Base-by-base conservation (phyloP, 2,329 filamentous ascomycete species). In the Diaporthe longicolla region DNA sequence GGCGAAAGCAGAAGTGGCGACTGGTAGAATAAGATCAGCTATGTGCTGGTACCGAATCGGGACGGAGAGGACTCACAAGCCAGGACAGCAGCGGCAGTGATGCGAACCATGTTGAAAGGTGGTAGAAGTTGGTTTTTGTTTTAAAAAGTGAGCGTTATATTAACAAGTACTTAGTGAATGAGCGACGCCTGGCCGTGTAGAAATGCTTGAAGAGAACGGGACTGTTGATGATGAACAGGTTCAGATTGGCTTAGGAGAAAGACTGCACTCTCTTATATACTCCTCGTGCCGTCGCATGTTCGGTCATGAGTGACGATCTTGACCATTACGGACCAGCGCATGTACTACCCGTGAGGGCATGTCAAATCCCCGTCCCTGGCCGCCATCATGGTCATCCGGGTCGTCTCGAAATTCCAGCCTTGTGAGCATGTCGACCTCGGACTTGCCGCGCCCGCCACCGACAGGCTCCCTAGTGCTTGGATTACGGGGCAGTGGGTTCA, bases 1-100 rank as follows among this genome's bases (percentile, higher is more conserved):
- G 15, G 70, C 70, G 5, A 79, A 77, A 43, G 77, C 72, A 63
- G 77, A 76, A 32, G 78, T 68, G 68, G 79, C 76, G 35, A 72
- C 70, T 72, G 21, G 7, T 13, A 54, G 57, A 13, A 6, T 10
- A 10, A 21, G 35, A 24, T 72, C 21, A 72, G 70, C 9, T 29
- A 35, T 26, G 26, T 3, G 3, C 13, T 26, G 10, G 11, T 13
- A 9, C 6, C 1, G 10, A 1, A 4, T 48, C 19, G 19, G 19
- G 15, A 19, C 29, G n/a, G 43, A 9, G 10, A 19, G 11, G 13
- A 66, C 70, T 72, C 4, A 72, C 70, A 72, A 43, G 70, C 70
- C 70, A 72, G 32, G 58, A 72, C 58, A 55, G 70, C 58, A 66
- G 70, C 24, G 13, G 61, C 57, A 54, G 48, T 72, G 48, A 72